Evolutionary conservation across 495 filamentous ascomycete genomes (phyloP), one percentile per base, ranked within the genome.

Genomic region (Neurospora sp.): DNA sequence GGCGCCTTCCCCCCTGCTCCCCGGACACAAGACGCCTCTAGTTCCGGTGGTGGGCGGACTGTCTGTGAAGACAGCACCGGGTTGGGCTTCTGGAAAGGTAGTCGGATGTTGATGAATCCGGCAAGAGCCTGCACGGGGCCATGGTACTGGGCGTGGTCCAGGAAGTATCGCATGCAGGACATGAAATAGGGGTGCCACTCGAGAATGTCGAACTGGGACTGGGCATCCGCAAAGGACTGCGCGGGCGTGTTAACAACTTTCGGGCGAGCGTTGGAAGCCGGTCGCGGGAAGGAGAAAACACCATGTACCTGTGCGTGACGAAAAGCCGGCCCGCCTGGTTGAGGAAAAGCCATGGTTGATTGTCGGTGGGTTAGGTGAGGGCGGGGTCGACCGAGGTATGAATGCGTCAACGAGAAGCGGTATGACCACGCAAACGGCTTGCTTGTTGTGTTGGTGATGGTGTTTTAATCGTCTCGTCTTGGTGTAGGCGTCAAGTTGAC

Each of bases 121-220:
- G 94, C 93, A 69, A 98, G 86, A 27, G 94, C 93, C 82, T 98
- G 94, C 22, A 96, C 92, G 45, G 90, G 87, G 44, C 85, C 88
- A 73, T 88, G 91, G 82, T 96, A 92, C 79, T 98, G 96, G 6
- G 94, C 93, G 80, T 94, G 89, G 78, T 97, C 93, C 76, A 98
- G 84, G 83, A 99, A 99, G 85, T 96, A 98, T 45, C 89, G 88
- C 74, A 95, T 92, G 82, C 96, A 99, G 75, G 89, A 93, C 80
- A 95, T 93, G 82, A 97, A 97, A 69, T 91, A 89, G 18, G 94
- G 93, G 78, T 97, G 92, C 96, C 96, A 99, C 72, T 93, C 91
- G 79, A 98, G 89, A 72, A 98, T 91, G 81, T 97, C 95, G 80
- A 94, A 93, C 59, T 82, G 78, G 80, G 93, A 93, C 53, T 82